Percentiles rank a stretch among this genome's conserved stretches.
These are phyloP conservation scores for Leishmania mexicana DNA, from an alignment of 208 protist species.

Conservation along the genomic window DNA sequence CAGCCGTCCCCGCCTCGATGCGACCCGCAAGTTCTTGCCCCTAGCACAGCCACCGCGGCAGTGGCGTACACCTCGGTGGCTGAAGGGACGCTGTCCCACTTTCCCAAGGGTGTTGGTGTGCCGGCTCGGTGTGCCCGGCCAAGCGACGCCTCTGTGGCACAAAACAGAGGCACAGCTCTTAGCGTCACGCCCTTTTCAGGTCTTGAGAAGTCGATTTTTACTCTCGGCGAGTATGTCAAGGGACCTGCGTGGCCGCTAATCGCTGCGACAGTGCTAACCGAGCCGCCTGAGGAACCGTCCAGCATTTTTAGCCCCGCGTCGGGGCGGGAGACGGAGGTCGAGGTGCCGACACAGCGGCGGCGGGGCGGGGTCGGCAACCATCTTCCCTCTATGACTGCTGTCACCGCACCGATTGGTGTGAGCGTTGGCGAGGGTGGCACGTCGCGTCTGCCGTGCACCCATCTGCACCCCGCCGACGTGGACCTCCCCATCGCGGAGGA, in stretches of 20 bases:
- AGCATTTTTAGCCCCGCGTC: constrained; percentile 27
- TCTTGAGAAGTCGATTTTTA: constrained; percentile 5
- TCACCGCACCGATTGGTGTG: not conserved
- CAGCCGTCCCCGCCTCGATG: not conserved
- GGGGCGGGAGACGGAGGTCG: not conserved
- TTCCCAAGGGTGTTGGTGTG: not conserved
- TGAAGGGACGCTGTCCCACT: not conserved
- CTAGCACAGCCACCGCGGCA: not conserved
- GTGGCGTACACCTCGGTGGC: constrained; percentile 15
- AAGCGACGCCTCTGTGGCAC: not conserved
- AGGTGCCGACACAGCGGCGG: not conserved
- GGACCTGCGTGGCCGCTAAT: not conserved
- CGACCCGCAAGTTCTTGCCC: not conserved
- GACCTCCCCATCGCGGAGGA: not conserved
- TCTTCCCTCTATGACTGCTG: not conserved
- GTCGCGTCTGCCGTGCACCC: not conserved
- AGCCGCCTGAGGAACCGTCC: not conserved
- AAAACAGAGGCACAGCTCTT: not conserved
- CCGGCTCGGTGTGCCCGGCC: not conserved
- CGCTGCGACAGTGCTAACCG: not conserved
- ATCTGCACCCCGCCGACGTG: not conserved
- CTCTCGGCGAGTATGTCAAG: not conserved
- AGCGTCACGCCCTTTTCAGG: not conserved
- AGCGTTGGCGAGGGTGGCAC: not conserved
- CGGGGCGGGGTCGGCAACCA: constrained; percentile 2